Percentiles rank a stretch among this genome's conserved stretches.
phyloP scores from a whole-genome alignment of 257 asterid species.

The Euphrasia confusa region DNA sequence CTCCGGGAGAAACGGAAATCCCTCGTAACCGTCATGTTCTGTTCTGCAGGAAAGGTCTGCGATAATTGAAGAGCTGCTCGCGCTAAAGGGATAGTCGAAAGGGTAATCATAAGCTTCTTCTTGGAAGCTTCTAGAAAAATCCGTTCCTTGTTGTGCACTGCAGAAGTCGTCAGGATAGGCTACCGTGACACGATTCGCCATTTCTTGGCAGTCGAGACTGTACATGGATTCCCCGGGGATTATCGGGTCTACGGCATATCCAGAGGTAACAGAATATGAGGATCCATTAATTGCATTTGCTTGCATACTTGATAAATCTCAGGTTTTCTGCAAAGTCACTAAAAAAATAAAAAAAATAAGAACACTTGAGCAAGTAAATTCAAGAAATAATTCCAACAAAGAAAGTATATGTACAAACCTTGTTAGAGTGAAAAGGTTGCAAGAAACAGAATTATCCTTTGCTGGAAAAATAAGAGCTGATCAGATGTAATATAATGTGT shows the following conservation, averaged over 20 bases:
- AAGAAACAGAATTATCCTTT: conserved; percentile 3
- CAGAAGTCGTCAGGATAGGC: not conserved
- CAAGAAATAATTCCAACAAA: too few relatives aligned
- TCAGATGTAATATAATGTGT: not conserved
- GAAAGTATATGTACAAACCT: too few relatives aligned
- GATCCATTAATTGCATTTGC: conserved; percentile 7
- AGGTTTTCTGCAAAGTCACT: too few relatives aligned
- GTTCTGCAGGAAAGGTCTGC: conserved; percentile 30
- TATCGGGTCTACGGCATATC: conserved; percentile 33
- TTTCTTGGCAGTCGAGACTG: conserved; percentile 18
- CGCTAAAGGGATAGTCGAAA: conserved; percentile 15
- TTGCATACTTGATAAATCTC: conserved; percentile 29
- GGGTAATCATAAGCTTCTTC: too few relatives aligned
- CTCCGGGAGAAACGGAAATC: not conserved
- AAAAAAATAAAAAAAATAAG: too few relatives aligned
- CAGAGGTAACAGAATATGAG: conserved; percentile 18
- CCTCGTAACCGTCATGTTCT: conserved; percentile 20
- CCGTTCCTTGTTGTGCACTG: not conserved
- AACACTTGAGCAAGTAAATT: too few relatives aligned
- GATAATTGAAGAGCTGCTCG: conserved; percentile 20
- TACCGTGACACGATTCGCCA: not conserved
- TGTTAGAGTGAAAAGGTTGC: conserved; percentile 20
- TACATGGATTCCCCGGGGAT: not conserved
- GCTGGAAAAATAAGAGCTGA: conserved; percentile 9
- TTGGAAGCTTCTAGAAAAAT: too few relatives aligned